Base-by-base conservation (phyloP, 2,329 filamentous ascomycete genomes). In the Pseudogymnoascus pannorum region DNA sequence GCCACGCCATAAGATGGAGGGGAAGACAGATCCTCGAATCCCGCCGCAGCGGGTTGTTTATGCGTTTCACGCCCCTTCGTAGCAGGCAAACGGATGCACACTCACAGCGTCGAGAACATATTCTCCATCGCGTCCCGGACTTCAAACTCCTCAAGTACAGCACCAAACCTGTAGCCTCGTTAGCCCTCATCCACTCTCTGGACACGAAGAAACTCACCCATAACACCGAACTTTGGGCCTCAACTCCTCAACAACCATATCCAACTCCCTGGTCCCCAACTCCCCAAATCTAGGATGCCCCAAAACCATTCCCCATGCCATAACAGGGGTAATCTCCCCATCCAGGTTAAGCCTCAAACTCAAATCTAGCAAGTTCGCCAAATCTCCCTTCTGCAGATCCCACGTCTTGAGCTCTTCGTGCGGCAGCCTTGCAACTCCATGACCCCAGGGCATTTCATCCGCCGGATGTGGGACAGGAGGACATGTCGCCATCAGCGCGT, bases 401-500 rank as follows among this genome's bases (percentile, higher is more conserved):
- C 91, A 93, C 58, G 92, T 93, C 72, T 89, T 85, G 58, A 67
- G 54, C 29, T 62, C 57, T 12, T 31, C 38, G 16, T 29, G 60
- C 31, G 62, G 65, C 63, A 38, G 20, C 8, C 12, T 58, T 14
- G 29, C 29, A 57, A 51, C 31, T n/a, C 63, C 64, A 71, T 75
- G 63, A 72, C 81, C 82, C 69, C 85, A 86, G 0, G 81, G 81
- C 26, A 81, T 76, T 9, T 82, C 77, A 31, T 67, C 66, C n/a
- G 59, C 29, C 4, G 29, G 29, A 12, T 33, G 54, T 2, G 81
- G 79, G 65, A 86, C 84, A 4, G 92, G 91, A 54, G 93, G 92
- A 71, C 91, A 96, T 14, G 89, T 89, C 14, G 91, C 89, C 93
- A 97, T 97, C 67, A 97, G 79, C 4, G 91, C 92, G 74, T 99